Percentiles rank a stretch among this genome's conserved stretches.
Conservation (phyloP, 495 filamentous ascomycete species). For the Copromyces sp. region DNA sequence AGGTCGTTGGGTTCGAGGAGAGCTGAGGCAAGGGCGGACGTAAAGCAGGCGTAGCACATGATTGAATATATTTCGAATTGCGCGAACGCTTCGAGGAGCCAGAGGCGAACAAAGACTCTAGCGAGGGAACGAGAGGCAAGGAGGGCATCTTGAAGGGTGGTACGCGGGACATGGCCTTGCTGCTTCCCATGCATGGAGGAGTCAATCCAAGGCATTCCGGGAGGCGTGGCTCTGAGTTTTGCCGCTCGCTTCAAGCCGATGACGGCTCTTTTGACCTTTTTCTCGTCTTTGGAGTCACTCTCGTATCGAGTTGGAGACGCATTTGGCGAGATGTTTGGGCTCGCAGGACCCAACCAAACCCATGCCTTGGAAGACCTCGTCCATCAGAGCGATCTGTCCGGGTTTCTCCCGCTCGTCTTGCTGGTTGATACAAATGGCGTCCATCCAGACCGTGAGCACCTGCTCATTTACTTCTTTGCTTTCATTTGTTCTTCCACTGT, state of each 20-base stretch:
- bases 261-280: not conserved
- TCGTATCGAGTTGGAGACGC: not conserved
- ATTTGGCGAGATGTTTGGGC: not conserved
- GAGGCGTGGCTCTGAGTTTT: not conserved
- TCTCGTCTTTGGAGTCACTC: not conserved
- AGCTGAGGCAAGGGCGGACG: not conserved
- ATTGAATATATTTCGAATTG: too few species aligned
- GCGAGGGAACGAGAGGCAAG: not conserved
- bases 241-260: not conserved
- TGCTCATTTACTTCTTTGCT: not conserved
- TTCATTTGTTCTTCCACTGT: not conserved
- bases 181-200: not conserved
- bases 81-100: too few species aligned
- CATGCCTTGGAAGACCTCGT: conserved; percentile 18
- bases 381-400: conserved; percentile 26
- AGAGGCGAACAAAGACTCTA: too few species aligned
- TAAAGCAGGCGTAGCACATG: not conserved
- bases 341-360: conserved; percentile 21
- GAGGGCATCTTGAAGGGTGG: not conserved
- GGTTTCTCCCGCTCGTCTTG: conserved; percentile 17
- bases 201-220: not conserved
- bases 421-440: conserved; percentile 33
- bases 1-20: not conserved
- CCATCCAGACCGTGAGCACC: conserved; percentile 19
- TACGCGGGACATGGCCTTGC: not conserved